Evolutionary conservation across 108 stramenopile genomes (phyloP).

Genomic region (Thalassiosira profunda): DNA sequence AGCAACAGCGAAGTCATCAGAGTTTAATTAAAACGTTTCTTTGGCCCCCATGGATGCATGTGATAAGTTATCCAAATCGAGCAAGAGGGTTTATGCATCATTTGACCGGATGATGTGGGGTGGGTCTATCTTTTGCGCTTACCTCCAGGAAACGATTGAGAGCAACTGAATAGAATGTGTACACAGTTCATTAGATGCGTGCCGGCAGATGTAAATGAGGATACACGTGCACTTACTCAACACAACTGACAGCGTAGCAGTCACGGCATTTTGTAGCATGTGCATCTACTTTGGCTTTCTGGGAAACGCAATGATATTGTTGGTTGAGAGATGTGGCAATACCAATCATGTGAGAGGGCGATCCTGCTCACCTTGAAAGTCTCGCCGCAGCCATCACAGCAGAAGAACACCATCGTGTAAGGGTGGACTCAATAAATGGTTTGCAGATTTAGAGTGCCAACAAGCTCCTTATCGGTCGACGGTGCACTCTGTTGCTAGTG

Average conservation of each 20-base stretch:
- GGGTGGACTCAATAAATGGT: too few relatives aligned
- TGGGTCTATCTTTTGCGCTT: constrained; percentile 15
- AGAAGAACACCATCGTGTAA: constrained; percentile 86
- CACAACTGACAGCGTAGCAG: constrained; percentile 82
- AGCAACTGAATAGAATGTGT: constrained; percentile 44
- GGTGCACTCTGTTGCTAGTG: too few relatives aligned
- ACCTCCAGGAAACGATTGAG: constrained; percentile 87
- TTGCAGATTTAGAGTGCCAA: too few relatives aligned
- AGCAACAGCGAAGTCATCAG: constrained; percentile 53
- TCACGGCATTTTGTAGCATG: constrained; percentile 82
- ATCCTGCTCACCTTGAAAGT: too few relatives aligned
- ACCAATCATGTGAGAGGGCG: too few relatives aligned
- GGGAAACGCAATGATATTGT: too few relatives aligned
- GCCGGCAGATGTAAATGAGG: too few relatives aligned
- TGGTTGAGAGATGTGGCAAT: too few relatives aligned
- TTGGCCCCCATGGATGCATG: constrained; percentile 77
- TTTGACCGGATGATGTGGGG: constrained; percentile 11
- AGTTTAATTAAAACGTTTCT: constrained; percentile 96
- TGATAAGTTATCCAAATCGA: constrained; percentile 42
- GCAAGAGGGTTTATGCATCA: constrained; percentile 46
- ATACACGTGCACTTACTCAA: constrained; percentile 43
- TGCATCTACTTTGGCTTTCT: constrained; percentile 87
- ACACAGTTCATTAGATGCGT: background rate
- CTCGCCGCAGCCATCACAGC: constrained; percentile 90
- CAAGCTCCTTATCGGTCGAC: too few relatives aligned